A percentile compares a stretch with the other conserved stretches of the same genome.
phyloP scores from a whole-genome alignment of 331 rosid genomes.

The Pyrus hybrid region DNA sequence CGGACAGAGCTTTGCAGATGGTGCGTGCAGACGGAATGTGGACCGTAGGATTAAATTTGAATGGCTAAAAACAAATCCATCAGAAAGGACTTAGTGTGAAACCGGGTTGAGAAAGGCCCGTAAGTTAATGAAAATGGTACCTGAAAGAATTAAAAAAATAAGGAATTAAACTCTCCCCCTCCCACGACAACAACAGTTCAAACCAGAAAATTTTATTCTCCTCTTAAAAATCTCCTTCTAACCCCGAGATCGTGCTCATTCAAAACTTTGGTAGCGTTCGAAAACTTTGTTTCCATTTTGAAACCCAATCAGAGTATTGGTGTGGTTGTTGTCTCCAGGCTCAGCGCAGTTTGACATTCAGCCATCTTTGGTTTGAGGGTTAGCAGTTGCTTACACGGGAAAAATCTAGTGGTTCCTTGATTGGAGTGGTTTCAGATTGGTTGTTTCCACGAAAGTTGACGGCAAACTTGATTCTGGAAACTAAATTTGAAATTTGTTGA shows the following conservation, averaged over 20 bases:
- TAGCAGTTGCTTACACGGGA: not conserved
- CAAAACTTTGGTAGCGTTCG: no score
- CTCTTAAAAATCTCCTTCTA: no score
- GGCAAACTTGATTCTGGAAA: no score
- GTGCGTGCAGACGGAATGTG: no score
- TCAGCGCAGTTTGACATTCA: not conserved
- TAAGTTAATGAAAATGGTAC: no score
- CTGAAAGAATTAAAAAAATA: no score
- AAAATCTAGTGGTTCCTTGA: not conserved
- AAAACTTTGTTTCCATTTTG: no score
- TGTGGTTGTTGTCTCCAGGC: not conserved
- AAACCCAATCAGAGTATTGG: not conserved
- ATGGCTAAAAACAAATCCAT: accelerated
- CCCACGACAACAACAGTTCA: no score
- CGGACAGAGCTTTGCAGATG: no score
- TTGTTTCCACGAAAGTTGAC: not conserved
- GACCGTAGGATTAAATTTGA: not conserved
- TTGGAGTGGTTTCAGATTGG: not conserved
- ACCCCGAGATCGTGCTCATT: no score
- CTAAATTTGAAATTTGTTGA: not conserved
- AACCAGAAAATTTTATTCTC: no score
- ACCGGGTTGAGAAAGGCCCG: accelerated
- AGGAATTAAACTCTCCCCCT: no score
- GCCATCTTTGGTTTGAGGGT: not conserved
- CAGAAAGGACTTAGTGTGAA: not conserved